phyloP scores from a whole-genome alignment of 257 asterid species.

The Solanum okadae region DNA sequence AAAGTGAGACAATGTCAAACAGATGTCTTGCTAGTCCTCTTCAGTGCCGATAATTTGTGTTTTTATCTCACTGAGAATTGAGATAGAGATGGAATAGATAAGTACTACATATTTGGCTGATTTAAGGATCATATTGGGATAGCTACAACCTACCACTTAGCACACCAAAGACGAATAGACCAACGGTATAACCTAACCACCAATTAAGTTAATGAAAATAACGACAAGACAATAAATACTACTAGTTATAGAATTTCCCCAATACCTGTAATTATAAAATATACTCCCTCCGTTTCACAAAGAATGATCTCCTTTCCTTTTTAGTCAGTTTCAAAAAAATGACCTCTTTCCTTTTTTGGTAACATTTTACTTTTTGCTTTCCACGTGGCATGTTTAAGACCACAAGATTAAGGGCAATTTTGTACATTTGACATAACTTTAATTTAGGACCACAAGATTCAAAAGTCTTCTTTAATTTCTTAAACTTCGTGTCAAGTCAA shows the following conservation, averaged over 20 bases:
- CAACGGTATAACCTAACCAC: neutral
- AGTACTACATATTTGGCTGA: neutral
- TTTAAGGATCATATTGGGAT: neutral
- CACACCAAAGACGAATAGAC: neutral
- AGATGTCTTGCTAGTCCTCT: neutral
- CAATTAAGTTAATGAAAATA: neutral
- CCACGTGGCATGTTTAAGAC: too few relatives aligned
- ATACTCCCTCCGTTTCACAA: too few relatives aligned
- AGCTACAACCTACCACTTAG: neutral
- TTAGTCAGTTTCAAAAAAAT: too few relatives aligned
- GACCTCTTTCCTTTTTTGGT: too few relatives aligned
- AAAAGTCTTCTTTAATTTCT: too few relatives aligned
- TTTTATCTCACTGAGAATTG: neutral
- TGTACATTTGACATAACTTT: too few relatives aligned
- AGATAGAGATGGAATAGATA: neutral
- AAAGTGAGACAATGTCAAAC: neutral
- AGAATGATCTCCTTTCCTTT: too few relatives aligned
- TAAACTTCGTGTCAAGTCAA: too few relatives aligned
- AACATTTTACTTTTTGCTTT: too few relatives aligned
- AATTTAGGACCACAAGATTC: too few relatives aligned
- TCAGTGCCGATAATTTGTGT: neutral
- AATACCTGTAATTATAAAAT: neutral
- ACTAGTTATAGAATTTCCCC: neutral
- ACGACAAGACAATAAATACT: neutral
- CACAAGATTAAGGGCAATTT: too few relatives aligned